Conservation (phyloP, 352 stramenopile genomes). For the Pythium brassicae region DNA sequence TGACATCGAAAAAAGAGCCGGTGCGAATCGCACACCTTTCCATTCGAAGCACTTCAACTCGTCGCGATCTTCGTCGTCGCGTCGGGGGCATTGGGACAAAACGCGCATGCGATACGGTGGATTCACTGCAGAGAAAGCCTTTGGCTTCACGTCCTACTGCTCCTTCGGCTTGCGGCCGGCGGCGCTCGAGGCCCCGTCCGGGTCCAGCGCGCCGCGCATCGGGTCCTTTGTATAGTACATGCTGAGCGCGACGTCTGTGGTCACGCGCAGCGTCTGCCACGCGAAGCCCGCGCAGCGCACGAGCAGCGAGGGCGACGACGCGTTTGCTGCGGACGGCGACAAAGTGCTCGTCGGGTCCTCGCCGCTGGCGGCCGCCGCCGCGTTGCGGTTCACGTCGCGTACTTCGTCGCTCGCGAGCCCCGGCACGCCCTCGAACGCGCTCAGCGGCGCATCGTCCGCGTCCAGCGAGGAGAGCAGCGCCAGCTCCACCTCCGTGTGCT, state of each 20-base stretch:
- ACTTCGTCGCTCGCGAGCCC: slow-evolving; percentile 23
- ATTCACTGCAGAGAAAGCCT: neutral
- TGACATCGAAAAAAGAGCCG: too few relatives aligned
- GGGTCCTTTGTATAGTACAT: slow-evolving; percentile 42
- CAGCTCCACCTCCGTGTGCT: slow-evolving; percentile 55
- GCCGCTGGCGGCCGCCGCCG: neutral
- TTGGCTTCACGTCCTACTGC: slow-evolving; percentile 1
- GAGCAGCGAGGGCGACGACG: slow-evolving; percentile 16
- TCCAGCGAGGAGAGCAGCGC: slow-evolving; percentile 33
- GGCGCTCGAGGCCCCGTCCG: neutral
- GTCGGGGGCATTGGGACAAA: too few relatives aligned
- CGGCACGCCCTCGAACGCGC: slow-evolving; percentile 24
- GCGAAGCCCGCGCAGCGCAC: slow-evolving; percentile 28
- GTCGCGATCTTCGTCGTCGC: too few relatives aligned
- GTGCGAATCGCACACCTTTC: too few relatives aligned
- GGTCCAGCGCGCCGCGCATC: slow-evolving; percentile 28
- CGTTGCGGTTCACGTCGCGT: slow-evolving; percentile 11
- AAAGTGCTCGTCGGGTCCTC: neutral
- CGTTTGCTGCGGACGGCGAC: neutral
- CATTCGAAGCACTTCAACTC: too few relatives aligned
- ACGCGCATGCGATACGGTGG: too few relatives aligned
- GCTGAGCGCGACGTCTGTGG: slow-evolving; percentile 35
- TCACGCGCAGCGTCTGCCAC: slow-evolving; percentile 42
- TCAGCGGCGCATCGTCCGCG: slow-evolving; percentile 18
- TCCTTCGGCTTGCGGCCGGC: neutral